Evolutionary conservation across 495 filamentous ascomycete species (phyloP).

Genomic region (Talaromyces thailandensis): DNA sequence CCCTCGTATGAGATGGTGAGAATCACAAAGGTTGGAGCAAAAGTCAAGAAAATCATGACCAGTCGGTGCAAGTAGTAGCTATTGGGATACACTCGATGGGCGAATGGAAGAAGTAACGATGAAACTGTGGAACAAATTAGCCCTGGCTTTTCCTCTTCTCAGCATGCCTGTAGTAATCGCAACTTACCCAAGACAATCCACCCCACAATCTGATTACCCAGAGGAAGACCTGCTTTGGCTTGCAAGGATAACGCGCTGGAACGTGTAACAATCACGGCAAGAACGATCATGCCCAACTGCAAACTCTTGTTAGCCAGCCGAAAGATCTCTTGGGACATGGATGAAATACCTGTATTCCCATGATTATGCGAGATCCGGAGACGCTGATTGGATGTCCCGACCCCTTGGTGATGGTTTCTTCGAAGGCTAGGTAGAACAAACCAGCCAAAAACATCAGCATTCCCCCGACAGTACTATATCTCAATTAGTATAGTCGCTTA

Average conservation of each 20-base stretch:
- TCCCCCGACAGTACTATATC: constrained; percentile 61
- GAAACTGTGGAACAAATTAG: constrained; percentile 37
- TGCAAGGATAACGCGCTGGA: constrained; percentile 76
- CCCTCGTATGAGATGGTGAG: constrained; percentile 98
- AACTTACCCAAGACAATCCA: constrained; percentile 73
- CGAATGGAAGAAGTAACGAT: constrained; percentile 71
- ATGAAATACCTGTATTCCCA: constrained; percentile 44
- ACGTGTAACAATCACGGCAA: constrained; percentile 78
- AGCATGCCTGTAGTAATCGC: neutral
- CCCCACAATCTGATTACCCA: constrained; percentile 80
- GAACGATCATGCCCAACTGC: constrained; percentile 69
- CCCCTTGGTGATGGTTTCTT: constrained; percentile 50
- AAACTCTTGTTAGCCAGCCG: constrained; percentile 2
- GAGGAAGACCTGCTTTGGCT: constrained; percentile 76
- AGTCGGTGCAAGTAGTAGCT: constrained; percentile 86
- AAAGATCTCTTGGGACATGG: neutral
- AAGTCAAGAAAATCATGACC: constrained; percentile 84
- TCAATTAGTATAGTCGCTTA: constrained; percentile 17
- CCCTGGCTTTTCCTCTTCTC: neutral
- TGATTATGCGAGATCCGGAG: constrained; percentile 42
- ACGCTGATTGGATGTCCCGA: constrained; percentile 29
- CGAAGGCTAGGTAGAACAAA: constrained; percentile 71
- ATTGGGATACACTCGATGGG: constrained; percentile 73
- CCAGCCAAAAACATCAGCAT: constrained; percentile 72
- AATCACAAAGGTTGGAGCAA: constrained; percentile 88